Base-by-base conservation (phyloP, 2,329 filamentous ascomycete genomes). In the Colletotrichum echinochloae region DNA sequence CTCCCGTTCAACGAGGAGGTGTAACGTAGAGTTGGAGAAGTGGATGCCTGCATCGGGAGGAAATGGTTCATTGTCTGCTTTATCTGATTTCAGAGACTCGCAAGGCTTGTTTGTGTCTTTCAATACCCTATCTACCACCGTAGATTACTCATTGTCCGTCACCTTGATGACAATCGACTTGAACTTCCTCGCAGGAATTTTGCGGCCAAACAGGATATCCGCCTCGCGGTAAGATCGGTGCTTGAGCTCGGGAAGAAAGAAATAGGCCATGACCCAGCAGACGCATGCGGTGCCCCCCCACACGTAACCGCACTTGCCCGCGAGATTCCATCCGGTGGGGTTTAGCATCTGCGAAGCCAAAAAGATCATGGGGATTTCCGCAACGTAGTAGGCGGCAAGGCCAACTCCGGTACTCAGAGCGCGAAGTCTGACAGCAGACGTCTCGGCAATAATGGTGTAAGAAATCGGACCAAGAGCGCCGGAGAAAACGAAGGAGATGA, bases 281-380 rank as follows among this genome's bases (percentile, higher is more conserved):
- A 84, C 77, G 4, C 76, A 33, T 5, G 81, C 81, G 6, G 83
- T 84, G 2, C 79, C 76, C 2, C 81, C 83, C 83, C 83, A 85
- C n/a, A 85, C 80, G 67, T 82, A 85, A 2, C 83, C 83, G 66
- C 82, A 84, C 77, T 85, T 84, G 41, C 83, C 83, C 0, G 79
- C 81, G 14, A 83, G 73, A 64, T 83, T 80, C 77, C 80, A 81
- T 14, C 79, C 79, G 0, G 79, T 81, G 0, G 78, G 74, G 73
- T 83, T 83, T 8, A 83, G 77, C 75, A 83, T 79, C 70, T 77
- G 73, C 6, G 79, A 80, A 1, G 80, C 75, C n/a, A 83, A 75
- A 65, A 77, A 82, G 63, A 82, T 82, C 78, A 81, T 81, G 33
- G 80, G 80, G 46, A 82, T 82, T 60, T 82, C 81, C 7, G 79